These are phyloP conservation scores for Ophiostoma perfectum DNA, from an alignment of 2,329 filamentous ascomycete species.

Conservation along the genomic window DNA sequence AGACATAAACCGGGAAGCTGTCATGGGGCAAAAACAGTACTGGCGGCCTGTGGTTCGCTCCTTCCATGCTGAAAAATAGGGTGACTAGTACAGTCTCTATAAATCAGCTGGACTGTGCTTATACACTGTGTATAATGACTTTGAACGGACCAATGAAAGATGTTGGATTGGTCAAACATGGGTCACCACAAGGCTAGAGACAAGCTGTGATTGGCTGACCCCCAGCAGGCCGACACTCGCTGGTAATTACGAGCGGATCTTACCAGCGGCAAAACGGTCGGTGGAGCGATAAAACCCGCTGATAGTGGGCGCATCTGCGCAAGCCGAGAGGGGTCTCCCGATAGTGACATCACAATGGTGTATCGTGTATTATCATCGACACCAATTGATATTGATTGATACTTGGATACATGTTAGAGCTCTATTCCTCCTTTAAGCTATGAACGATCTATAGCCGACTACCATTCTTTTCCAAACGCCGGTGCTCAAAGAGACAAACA, in stretches of 20 bases:
- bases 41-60: not conserved
- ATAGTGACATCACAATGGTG: not conserved
- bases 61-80: not conserved
- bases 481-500: not conserved
- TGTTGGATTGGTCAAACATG: constrained; percentile 30
- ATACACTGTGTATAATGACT: not conserved
- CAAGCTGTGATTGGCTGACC: not conserved
- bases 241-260: constrained; percentile 20
- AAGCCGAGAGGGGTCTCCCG: not conserved
- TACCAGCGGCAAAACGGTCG: constrained; percentile 9
- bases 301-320: not conserved
- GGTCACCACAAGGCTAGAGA: constrained; percentile 10
- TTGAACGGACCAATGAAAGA: constrained; percentile 30
- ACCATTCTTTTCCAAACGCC: constrained; percentile 3
- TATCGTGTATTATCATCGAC: not conserved
- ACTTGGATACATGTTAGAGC: no score
- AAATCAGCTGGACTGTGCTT: not conserved
- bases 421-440: not conserved
- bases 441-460: not conserved
- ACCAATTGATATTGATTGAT: not conserved
- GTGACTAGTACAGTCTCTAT: not conserved
- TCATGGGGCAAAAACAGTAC: constrained; percentile 8
- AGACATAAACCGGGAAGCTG: not conserved
- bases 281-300: not conserved
- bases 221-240: constrained; percentile 1